Conservation (phyloP, 495 filamentous ascomycete genomes). For the Hypoxylon lenormandii region DNA sequence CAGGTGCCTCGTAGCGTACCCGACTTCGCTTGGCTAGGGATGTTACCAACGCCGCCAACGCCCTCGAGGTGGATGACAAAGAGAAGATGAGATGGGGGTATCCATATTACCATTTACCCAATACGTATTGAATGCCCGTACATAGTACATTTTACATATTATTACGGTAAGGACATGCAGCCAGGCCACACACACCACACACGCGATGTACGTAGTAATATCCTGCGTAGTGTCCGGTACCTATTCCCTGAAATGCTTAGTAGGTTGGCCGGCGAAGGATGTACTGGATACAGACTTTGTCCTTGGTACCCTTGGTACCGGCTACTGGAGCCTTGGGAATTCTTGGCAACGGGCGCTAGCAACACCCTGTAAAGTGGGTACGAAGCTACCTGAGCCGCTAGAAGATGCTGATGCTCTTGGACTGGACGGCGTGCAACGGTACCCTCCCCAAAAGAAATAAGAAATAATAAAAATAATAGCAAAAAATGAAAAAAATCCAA, state of each 20-base stretch:
- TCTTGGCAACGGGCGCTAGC: conserved; percentile 44
- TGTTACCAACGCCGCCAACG: no score
- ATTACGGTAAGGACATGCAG: conserved; percentile 5
- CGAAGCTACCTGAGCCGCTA: conserved; percentile 31
- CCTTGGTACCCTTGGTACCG: conserved; percentile 32
- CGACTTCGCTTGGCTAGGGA: no score
- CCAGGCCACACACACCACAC: not conserved
- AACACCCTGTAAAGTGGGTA: conserved; percentile 30
- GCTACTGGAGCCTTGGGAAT: conserved; percentile 31
- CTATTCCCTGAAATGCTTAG: conserved; percentile 26
- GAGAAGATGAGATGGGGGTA: no score
- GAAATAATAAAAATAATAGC: conserved; percentile 12
- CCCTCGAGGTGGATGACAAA: no score
- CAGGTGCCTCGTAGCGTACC: no score
- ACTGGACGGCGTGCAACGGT: conserved; percentile 24
- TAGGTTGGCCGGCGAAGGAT: conserved; percentile 7
- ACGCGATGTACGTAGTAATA: conserved; percentile 5
- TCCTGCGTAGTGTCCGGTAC: conserved; percentile 14
- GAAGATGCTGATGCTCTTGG: no score
- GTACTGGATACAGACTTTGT: conserved; percentile 37
- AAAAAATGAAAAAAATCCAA: conserved; percentile 9
- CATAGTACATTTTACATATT: not conserved
- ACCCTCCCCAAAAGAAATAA: conserved; percentile 23
- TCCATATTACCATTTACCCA: no score
- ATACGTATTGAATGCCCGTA: no score